Base-by-base conservation (phyloP, 441 rosid genomes). In the Populus hybrid region DNA sequence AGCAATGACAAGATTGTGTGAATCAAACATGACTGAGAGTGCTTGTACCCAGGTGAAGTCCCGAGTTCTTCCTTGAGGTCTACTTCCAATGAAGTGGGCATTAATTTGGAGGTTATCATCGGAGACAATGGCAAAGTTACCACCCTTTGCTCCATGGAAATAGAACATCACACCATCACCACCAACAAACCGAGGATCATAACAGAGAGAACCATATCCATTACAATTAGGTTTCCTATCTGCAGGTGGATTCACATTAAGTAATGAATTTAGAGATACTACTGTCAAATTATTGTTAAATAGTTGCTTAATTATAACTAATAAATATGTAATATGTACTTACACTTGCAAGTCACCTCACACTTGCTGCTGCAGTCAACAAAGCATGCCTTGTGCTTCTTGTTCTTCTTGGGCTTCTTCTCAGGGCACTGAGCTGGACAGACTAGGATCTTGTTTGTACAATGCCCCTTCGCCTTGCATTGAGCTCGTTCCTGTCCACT, bases 11-110 rank as follows among this genome's bases (percentile, higher is more conserved):
- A 92, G 92, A 38, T 84, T 88, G 89, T 92, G 90, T 12, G 81
- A 71, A 59, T 91, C 91, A 42, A 93, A 92, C 88, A 89, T 87
- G 76, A 90, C 82, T 0, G 88, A 76, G 7, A 95, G 82, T 71
- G 97, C 97, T 77, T 93, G 98, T 28, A 93, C 98, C 99, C 98
- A 93, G 10, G 97, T 95, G 87, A 59, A 93, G 86, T 93, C 99
- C 19, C 96, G 84, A 0, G 89, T 90, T 78, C 99, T 84, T 23
- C 99, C 96, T 71, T 79, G 63, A 5, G 98, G 97, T 63, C 97
- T 81, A 0, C 89, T 91, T 18, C 98, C 98, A 2, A 93, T 93
- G 82, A 95, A 88, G 66, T 93, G 98, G n/a, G 98, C 97, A 73
- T 91, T 95, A 80, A 95, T 92, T 11, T 95, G 98, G 23, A 93